A percentile compares a stretch with the other conserved stretches of the same genome.
phyloP scores from a whole-genome alignment of 768 basidiomycete species.

The Roridomyces roridus region DNA sequence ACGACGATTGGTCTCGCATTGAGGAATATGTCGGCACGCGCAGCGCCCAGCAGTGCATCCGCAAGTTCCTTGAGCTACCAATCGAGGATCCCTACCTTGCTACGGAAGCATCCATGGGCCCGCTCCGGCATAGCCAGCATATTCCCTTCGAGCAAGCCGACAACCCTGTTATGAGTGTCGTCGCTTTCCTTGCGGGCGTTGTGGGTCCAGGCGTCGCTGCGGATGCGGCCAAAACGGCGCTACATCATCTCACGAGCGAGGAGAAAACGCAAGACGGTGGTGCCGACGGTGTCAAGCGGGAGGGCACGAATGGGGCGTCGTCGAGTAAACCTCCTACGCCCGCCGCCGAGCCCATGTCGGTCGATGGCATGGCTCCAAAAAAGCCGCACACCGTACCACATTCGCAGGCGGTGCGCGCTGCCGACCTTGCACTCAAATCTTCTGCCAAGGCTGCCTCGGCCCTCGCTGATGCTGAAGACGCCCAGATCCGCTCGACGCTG shows the following conservation, averaged over 20 bases:
- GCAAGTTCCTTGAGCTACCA: constrained; percentile 93
- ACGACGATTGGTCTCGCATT: constrained; percentile 94
- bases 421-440: constrained; percentile 85
- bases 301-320: constrained; percentile 29
- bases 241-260: constrained; percentile 79
- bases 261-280: constrained; percentile 45
- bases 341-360: constrained; percentile 50
- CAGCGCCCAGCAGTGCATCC: constrained; percentile 92
- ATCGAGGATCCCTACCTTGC: constrained; percentile 95
- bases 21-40: constrained; percentile 94
- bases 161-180: constrained; percentile 98
- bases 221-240: constrained; percentile 89
- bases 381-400: constrained; percentile 59
- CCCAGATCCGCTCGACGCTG: constrained; percentile 78
- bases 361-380: constrained; percentile 45
- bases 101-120: constrained; percentile 76
- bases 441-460: constrained; percentile 85
- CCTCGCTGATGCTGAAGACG: constrained; percentile 84
- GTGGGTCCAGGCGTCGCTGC: constrained; percentile 90
- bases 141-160: constrained; percentile 95
- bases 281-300: constrained; percentile 40
- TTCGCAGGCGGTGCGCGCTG: constrained; percentile 81
- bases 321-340: constrained; percentile 33
- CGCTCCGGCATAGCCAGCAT: constrained; percentile 73
- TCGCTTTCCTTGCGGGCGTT: constrained; percentile 94